phyloP scores from a whole-genome alignment of 2,329 filamentous ascomycete species.

The Diplodia intermedia region DNA sequence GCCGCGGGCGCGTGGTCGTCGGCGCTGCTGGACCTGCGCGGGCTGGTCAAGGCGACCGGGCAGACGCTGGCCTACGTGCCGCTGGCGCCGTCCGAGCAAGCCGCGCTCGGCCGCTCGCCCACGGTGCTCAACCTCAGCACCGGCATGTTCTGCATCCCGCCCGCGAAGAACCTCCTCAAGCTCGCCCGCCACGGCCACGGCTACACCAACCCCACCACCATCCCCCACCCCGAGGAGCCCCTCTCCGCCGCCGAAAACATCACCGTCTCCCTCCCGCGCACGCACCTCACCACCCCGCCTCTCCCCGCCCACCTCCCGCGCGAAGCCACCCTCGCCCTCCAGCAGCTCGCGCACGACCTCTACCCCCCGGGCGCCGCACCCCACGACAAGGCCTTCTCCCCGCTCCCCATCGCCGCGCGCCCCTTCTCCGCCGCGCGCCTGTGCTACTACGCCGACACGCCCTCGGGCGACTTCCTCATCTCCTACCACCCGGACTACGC shows the following conservation, averaged over 20 bases:
- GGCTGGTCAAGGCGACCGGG: slow-evolving; percentile 79
- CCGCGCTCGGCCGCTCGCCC: slow-evolving; percentile 68
- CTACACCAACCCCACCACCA: slow-evolving; percentile 55
- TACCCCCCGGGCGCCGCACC: slow-evolving; percentile 40
- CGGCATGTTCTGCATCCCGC: slow-evolving; percentile 78
- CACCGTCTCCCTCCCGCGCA: slow-evolving; percentile 58
- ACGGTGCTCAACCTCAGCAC: slow-evolving; percentile 74
- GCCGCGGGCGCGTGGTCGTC: slow-evolving; percentile 90
- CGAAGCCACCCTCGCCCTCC: slow-evolving; percentile 44
- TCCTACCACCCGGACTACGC: slow-evolving; percentile 58
- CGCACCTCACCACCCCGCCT: slow-evolving; percentile 47
- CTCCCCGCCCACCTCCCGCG: slow-evolving; percentile 40
- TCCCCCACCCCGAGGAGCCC: slow-evolving; percentile 54
- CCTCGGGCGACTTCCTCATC: slow-evolving; percentile 63
- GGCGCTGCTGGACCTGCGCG: slow-evolving; percentile 76
- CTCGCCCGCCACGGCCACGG: slow-evolving; percentile 60
- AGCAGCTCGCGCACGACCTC: slow-evolving; percentile 40
- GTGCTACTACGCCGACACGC: slow-evolving; percentile 66
- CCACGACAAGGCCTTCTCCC: slow-evolving; percentile 33
- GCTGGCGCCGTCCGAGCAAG: slow-evolving; percentile 75
- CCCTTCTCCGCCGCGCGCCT: slow-evolving; percentile 57
- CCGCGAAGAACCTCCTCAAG: slow-evolving; percentile 55
- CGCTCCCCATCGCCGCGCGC: slow-evolving; percentile 43
- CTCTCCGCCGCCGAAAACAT: slow-evolving; percentile 41
- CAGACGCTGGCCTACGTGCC: slow-evolving; percentile 81